A percentile compares a stretch with the other conserved stretches of the same genome.
Evolutionary conservation across 768 basidiomycete genomes (phyloP).

Genomic region (Hypholoma sublateritium): DNA sequence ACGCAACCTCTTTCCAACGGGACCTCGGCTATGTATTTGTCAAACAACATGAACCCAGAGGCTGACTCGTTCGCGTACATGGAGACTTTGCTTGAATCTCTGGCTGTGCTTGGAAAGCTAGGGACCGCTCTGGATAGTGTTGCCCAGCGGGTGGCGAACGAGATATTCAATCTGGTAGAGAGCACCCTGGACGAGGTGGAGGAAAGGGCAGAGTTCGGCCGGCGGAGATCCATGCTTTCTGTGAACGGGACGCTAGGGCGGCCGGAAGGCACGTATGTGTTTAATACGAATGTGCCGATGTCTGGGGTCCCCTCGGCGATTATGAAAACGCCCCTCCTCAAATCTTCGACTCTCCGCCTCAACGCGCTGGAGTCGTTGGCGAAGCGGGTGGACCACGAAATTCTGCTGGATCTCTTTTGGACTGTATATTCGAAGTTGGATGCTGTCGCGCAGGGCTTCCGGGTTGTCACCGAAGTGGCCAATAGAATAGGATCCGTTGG

Average conservation of each 20-base stretch:
- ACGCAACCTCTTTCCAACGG: slow-evolving; percentile 13
- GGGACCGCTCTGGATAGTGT: slow-evolving; percentile 82
- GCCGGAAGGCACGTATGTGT: slow-evolving; percentile 56
- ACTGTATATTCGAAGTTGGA: slow-evolving; percentile 94
- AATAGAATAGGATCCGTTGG: slow-evolving; percentile 89
- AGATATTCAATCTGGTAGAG: slow-evolving; percentile 85
- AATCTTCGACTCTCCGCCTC: slow-evolving; percentile 60
- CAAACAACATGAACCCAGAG: slow-evolving; percentile 68
- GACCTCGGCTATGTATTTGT: slow-evolving; percentile 11
- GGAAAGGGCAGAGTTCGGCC: slow-evolving; percentile 83
- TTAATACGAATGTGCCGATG: slow-evolving; percentile 32
- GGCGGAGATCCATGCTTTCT: slow-evolving; percentile 41
- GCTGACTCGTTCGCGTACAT: slow-evolving; percentile 91
- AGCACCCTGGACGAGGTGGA: slow-evolving; percentile 87
- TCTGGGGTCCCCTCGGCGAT: slow-evolving; percentile 20
- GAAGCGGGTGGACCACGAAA: slow-evolving; percentile 79
- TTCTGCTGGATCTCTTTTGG: slow-evolving; percentile 92
- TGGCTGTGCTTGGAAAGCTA: slow-evolving; percentile 87
- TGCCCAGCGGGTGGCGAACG: slow-evolving; percentile 77
- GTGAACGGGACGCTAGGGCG: slow-evolving; percentile 35
- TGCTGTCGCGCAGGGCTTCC: slow-evolving; percentile 88
- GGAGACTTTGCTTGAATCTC: slow-evolving; percentile 89
- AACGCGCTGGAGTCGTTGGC: slow-evolving; percentile 72
- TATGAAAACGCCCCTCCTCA: slow-evolving; percentile 32
- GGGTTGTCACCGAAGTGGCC: slow-evolving; percentile 88